Evolutionary conservation across 768 basidiomycete genomes (phyloP).

Genomic region (Pleurotus salmoneostramineus): DNA sequence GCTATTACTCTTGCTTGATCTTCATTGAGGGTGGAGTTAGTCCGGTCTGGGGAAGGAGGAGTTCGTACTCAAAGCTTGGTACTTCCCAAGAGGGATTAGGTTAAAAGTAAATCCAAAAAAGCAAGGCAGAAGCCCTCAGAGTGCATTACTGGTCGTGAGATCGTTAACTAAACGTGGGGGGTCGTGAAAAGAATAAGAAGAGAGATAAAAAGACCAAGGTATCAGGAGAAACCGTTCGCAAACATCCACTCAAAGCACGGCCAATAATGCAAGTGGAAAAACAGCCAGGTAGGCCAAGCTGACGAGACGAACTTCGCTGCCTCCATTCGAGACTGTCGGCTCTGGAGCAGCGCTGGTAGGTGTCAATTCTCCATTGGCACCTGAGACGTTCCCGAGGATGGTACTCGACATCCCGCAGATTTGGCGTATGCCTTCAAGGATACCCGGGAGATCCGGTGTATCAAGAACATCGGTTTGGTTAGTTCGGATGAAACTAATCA

Average conservation of each 20-base stretch:
- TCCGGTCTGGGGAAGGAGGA: no score
- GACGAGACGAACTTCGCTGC: constrained; percentile 1
- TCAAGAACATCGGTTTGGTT: constrained; percentile 51
- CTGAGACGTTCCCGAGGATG: constrained; percentile 48
- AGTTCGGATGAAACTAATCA: constrained; percentile 48
- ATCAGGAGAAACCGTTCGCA: not conserved
- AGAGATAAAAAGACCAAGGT: not conserved
- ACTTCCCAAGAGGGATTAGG: no score
- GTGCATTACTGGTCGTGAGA: constrained; percentile 2
- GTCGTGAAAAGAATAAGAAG: not conserved
- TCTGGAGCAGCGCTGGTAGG: constrained; percentile 20
- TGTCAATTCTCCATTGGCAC: constrained; percentile 34
- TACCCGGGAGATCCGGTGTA: constrained; percentile 39
- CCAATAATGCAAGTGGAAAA: not conserved
- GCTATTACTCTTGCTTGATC: no score
- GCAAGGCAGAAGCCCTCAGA: no score
- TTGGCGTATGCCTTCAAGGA: constrained; percentile 45
- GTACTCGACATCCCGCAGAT: constrained; percentile 51
- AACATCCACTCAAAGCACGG: not conserved
- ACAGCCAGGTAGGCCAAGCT: not conserved
- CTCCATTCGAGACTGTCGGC: constrained; percentile 16
- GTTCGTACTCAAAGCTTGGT: no score
- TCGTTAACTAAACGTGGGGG: not conserved
- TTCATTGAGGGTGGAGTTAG: no score
- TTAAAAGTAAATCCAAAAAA: no score